These are phyloP conservation scores for Asclepias syriaca DNA, from an alignment of 257 asterid species.

Conservation along the genomic window DNA sequence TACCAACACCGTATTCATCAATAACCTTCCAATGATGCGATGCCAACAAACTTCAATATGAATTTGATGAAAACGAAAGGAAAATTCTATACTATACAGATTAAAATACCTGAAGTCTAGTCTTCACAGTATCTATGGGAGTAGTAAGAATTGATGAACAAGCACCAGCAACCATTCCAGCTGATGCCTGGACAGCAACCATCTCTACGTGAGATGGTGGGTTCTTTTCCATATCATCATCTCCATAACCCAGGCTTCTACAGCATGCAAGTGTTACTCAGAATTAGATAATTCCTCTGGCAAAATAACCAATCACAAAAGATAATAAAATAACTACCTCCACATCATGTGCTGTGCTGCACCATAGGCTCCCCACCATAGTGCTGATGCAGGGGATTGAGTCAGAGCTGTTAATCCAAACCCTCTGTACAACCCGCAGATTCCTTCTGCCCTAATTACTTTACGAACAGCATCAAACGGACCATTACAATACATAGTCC, in stretches of 20 bases:
- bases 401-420: conserved; percentile 72
- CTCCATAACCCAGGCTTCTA: conserved; percentile 67
- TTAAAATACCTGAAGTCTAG: conserved; percentile 71
- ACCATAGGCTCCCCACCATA: conserved; percentile 98
- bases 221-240: conserved; percentile 43
- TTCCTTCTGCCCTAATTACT: conserved; percentile 66
- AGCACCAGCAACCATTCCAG: conserved; percentile 87
- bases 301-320: neutral
- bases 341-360: conserved; percentile 76
- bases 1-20: conserved; percentile 79
- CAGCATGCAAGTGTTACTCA: neutral
- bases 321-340: conserved; percentile 42
- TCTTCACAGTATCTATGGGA: conserved; percentile 83
- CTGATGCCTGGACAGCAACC: conserved; percentile 78
- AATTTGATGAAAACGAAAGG: neutral
- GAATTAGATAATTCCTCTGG: conserved; percentile 3
- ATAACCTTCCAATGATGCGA: conserved; percentile 50
- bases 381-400: conserved; percentile 90
- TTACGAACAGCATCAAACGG: conserved; percentile 61
- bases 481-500: conserved; percentile 63
- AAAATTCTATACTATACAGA: neutral
- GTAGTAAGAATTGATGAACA: conserved; percentile 75
- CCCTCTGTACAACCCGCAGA: conserved; percentile 84
- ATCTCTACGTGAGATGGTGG: conserved; percentile 77
- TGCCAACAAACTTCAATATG: conserved; percentile 12